Evolutionary conservation across 192 early-diverging fungal genomes (phyloP).

Genomic region (Funneliformis mosseae): DNA sequence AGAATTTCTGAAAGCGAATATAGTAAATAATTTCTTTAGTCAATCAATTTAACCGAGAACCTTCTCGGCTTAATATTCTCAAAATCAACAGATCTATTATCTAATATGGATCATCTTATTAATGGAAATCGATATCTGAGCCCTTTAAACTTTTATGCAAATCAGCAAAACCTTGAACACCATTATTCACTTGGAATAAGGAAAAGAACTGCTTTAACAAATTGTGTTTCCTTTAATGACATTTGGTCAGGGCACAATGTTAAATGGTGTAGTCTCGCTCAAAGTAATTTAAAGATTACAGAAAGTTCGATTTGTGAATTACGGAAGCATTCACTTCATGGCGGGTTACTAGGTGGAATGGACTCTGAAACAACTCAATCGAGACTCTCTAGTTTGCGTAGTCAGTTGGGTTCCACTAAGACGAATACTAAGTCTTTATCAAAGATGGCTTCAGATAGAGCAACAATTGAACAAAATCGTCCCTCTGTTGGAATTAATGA

Average conservation of each 20-base stretch:
- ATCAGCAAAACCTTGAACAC: background rate
- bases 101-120: background rate
- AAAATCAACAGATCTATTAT: slow-evolving; percentile 14
- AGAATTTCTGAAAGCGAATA: background rate
- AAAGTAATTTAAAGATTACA: background rate
- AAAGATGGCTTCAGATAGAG: background rate
- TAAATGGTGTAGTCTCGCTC: slow-evolving; percentile 2
- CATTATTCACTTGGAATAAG: background rate
- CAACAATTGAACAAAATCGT: background rate
- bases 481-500: background rate
- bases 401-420: background rate
- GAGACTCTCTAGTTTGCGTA: background rate
- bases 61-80: slow-evolving; percentile 11
- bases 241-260: slow-evolving; percentile 25
- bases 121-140: background rate
- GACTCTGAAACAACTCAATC: slow-evolving; percentile 13
- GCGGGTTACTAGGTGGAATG: slow-evolving; percentile 31
- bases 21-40: background rate
- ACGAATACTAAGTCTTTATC: background rate
- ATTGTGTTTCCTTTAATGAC: background rate
- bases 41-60: slow-evolving; percentile 17
- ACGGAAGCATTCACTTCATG: background rate
- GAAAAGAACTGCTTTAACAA: background rate
- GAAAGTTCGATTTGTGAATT: background rate
- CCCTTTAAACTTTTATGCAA: background rate